Evolutionary conservation across 805 yeast genomes (phyloP).

Genomic region (Nakazawaea ishiwadae): DNA sequence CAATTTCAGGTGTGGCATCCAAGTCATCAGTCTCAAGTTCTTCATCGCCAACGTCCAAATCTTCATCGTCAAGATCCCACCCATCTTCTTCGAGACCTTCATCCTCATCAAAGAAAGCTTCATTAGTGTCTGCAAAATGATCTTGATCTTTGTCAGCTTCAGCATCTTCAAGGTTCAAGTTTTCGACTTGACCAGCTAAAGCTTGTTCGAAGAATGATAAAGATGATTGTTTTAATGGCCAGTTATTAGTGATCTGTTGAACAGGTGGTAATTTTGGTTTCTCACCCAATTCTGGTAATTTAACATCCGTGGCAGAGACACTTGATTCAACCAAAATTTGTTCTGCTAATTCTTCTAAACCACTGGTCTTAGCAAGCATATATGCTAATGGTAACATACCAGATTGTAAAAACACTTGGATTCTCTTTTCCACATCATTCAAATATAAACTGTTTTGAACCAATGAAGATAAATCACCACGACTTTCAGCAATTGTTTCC

Average conservation of each 20-base stretch:
- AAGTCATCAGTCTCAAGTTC: slow-evolving; percentile 29
- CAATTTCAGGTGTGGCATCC: slow-evolving; percentile 29
- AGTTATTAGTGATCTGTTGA: slow-evolving; percentile 44
- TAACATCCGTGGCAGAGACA: slow-evolving; percentile 54
- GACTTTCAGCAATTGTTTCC: slow-evolving; percentile 85
- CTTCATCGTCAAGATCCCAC: slow-evolving; percentile 83
- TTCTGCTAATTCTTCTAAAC: slow-evolving; percentile 70
- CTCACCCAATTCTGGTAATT: slow-evolving; percentile 49
- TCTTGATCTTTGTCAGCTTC: slow-evolving; percentile 20
- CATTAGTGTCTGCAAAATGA: slow-evolving; percentile 27
- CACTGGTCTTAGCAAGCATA: slow-evolving; percentile 85
- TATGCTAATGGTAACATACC: slow-evolving; percentile 90
- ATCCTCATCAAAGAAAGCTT: slow-evolving; percentile 36
- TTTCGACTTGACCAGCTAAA: slow-evolving; percentile 70
- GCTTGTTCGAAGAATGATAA: slow-evolving; percentile 85
- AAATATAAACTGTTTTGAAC: slow-evolving; percentile 79
- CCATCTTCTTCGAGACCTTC: slow-evolving; percentile 59
- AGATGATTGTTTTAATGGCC: slow-evolving; percentile 79
- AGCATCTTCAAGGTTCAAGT: slow-evolving; percentile 44
- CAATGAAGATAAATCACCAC: slow-evolving; percentile 75
- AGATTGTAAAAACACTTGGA: slow-evolving; percentile 65
- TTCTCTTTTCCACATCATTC: slow-evolving; percentile 70
- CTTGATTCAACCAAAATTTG: slow-evolving; percentile 70
- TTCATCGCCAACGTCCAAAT: slow-evolving; percentile 59
- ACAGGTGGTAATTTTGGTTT: slow-evolving; percentile 44